Evolutionary conservation across 768 basidiomycete species (phyloP), one percentile per base, ranked within the genome.

Genomic region (Holtermannia corniformis): DNA sequence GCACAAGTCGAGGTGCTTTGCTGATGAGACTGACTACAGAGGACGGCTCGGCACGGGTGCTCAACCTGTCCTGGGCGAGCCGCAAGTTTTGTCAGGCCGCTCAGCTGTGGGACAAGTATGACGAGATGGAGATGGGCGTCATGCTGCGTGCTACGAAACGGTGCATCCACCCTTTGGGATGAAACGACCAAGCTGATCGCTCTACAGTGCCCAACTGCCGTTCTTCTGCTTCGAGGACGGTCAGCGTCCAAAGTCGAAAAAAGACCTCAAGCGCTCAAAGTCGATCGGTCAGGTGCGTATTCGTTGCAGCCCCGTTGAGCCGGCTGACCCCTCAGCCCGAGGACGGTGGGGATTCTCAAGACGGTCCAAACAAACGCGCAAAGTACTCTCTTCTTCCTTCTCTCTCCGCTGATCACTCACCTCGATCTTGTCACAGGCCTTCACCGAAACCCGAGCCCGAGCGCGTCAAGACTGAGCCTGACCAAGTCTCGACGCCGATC

Each of bases 41-140:
- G 56, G 86, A 84, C 19, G 76, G 84, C 5, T 74, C 78, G 55
- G 90, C 85, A 23, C 80, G 92, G 58, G 84, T 80, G 67, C 77
- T 99, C 60, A 95, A 99, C 72, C 92, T 99, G 54, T 92, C 92
- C 45, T 96, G 91, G 75, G 95, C 95, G 3, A 95, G 89, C 3
- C 86, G 84, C 23, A 89, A 96, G 65, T 99, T 97, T 71, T 86
- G 84, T 11, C 90, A 92, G 70, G 79, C 88, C 49, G 89, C 92
- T 65, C 92, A 92, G 72, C 75, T 81, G 76, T 97, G 95, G 91
- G 93, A 97, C 67, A 85, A 86, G 68, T 97, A 84, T 61, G 87
- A 97, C 55, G 85, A 89, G 61, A 76, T 80, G 13, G 82, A 81
- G 50, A 99, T 99, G 95, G 90, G 91, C 20, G 86, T 99, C 56